Evolutionary conservation across 164 flowering plant species (phyloP).

Genomic region (Paratinospora sagittata): DNA sequence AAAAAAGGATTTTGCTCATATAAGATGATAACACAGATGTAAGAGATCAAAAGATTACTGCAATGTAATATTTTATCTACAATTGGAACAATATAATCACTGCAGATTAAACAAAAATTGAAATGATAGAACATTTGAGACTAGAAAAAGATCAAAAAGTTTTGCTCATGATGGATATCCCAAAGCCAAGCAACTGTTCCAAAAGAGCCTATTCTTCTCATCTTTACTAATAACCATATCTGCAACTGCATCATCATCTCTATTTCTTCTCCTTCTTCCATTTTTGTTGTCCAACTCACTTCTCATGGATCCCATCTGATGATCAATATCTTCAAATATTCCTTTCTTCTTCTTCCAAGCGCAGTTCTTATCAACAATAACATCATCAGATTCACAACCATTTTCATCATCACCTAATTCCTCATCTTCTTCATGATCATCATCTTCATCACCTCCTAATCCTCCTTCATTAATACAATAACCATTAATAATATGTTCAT

Average conservation of each 20-base stretch:
- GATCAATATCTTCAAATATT: no score
- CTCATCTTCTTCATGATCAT: no score
- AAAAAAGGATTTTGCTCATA: no score
- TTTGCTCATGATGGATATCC: neutral
- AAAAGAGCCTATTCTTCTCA: conserved; percentile 9
- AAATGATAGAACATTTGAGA: no score
- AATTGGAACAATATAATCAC: no score
- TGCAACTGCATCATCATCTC: neutral
- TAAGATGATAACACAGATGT: no score
- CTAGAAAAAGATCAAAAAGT: no score
- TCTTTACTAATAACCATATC: conserved; percentile 11
- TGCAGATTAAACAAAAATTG: no score
- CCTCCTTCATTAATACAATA: neutral
- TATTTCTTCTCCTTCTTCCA: neutral
- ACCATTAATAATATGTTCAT: neutral
- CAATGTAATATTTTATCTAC: no score
- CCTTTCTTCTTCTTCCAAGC: neutral
- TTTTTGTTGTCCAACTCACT: neutral
- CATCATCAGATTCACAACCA: neutral
- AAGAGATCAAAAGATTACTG: no score
- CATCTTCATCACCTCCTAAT: neutral
- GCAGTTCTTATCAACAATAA: neutral
- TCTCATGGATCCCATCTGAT: neutral
- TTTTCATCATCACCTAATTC: neutral
- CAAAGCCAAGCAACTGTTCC: conserved; percentile 12